These are phyloP conservation scores for Aegilops umbellulata DNA, from an alignment of 176 grass and related monocot genomes.

Conservation along the genomic window DNA sequence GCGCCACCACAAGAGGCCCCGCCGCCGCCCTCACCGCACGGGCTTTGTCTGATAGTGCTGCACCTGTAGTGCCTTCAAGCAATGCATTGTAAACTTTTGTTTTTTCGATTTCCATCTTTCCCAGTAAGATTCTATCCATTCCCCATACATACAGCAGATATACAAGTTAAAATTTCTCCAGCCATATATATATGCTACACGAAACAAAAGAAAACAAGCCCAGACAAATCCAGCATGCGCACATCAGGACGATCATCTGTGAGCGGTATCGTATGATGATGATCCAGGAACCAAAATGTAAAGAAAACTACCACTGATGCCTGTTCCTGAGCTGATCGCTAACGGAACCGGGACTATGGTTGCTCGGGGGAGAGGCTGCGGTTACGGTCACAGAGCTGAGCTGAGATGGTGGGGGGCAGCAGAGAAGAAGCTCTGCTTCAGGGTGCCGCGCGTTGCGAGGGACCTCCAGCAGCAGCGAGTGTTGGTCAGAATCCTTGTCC, in stretches of 20 bases:
- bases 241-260: background rate
- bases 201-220: too few species aligned
- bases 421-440: constrained; percentile 71
- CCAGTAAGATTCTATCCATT: too few species aligned
- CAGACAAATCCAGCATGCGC: too few species aligned
- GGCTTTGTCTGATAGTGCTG: too few species aligned
- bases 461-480: constrained; percentile 61
- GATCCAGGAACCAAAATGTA: constrained; percentile 31
- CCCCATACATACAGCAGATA: too few species aligned
- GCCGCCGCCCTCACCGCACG: too few species aligned
- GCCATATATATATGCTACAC: too few species aligned
- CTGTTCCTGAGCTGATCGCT: constrained; percentile 46
- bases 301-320: constrained; percentile 40
- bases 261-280: constrained; percentile 23
- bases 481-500: constrained; percentile 58
- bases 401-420: constrained; percentile 35
- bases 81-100: too few species aligned
- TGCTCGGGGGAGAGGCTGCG: constrained; percentile 34
- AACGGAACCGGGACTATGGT: constrained; percentile 27
- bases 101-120: too few species aligned
- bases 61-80: too few species aligned
- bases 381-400: constrained; percentile 26
- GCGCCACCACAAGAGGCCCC: too few species aligned
- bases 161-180: too few species aligned
- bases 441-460: constrained; percentile 58